A percentile compares a stretch with the other conserved stretches of the same genome.
Evolutionary conservation across 2,329 filamentous ascomycete species (phyloP).

Genomic region (Colletotrichum brevisporum): DNA sequence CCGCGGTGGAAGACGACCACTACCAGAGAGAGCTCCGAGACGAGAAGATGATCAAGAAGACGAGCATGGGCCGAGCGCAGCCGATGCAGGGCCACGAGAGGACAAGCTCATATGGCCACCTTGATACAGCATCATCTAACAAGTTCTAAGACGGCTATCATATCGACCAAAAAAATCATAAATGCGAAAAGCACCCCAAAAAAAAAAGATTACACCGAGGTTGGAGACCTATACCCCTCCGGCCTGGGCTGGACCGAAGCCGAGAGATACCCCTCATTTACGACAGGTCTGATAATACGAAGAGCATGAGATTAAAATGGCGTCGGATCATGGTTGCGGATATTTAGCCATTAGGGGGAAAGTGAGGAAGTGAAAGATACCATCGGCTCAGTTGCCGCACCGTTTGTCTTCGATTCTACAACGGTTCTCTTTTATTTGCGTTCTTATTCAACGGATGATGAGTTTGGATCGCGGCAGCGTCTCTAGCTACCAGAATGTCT

Average conservation of each 20-base stretch:
- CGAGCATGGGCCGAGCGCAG: constrained; percentile 43
- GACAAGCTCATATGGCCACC: constrained; percentile 53
- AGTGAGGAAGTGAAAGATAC: constrained; percentile 36
- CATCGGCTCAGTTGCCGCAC: constrained; percentile 37
- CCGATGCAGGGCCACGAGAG: constrained; percentile 50
- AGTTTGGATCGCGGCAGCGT: constrained; percentile 21
- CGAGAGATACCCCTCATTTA: constrained; percentile 42
- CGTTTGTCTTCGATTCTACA: constrained; percentile 38
- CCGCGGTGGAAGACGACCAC: constrained; percentile 42
- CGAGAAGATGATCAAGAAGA: constrained; percentile 46
- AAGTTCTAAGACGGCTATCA: constrained; percentile 32
- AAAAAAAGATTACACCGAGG: not conserved
- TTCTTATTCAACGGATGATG: constrained; percentile 22
- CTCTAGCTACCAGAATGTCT: constrained; percentile 25
- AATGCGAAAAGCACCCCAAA: constrained; percentile 13
- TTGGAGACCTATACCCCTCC: constrained; percentile 33
- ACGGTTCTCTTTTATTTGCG: constrained; percentile 29
- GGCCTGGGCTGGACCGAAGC: constrained; percentile 41
- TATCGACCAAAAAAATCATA: not conserved
- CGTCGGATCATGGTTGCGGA: constrained; percentile 23
- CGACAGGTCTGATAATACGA: constrained; percentile 35
- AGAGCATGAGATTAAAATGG: constrained; percentile 26
- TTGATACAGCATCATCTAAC: constrained; percentile 45
- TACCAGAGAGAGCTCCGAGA: constrained; percentile 43
- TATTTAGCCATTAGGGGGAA: constrained; percentile 1